Conservation (phyloP, 257 asterid genomes). For the Solanum raphanifolium region DNA sequence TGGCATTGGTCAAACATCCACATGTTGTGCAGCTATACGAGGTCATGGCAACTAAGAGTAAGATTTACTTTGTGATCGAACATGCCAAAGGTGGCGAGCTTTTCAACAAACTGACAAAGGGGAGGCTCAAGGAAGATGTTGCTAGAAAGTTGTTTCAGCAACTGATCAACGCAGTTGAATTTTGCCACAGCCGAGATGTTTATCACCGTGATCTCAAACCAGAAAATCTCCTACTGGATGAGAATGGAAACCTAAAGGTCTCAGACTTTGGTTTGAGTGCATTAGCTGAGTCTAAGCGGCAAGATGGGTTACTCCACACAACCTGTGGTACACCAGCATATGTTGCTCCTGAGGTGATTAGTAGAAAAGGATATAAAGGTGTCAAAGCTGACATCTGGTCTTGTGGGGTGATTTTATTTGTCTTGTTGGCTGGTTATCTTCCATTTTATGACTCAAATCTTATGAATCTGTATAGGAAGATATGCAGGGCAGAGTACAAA, state of each 20-base stretch:
- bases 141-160: slow-evolving; percentile 68
- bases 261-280: slow-evolving; percentile 83
- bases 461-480: slow-evolving; percentile 59
- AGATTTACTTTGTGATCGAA: slow-evolving; percentile 64
- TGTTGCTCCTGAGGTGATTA: slow-evolving; percentile 70
- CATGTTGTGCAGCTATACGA: slow-evolving; percentile 51
- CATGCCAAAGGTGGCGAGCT: slow-evolving; percentile 84
- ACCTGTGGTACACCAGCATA: slow-evolving; percentile 84
- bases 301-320: slow-evolving; percentile 75
- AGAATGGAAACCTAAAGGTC: slow-evolving; percentile 52
- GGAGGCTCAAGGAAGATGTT: slow-evolving; percentile 48
- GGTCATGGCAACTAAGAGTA: slow-evolving; percentile 74
- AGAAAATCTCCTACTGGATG: slow-evolving; percentile 64
- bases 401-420: slow-evolving; percentile 67
- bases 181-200: slow-evolving; percentile 62
- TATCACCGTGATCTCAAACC: slow-evolving; percentile 81
- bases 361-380: slow-evolving; percentile 60
- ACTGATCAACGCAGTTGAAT: slow-evolving; percentile 42
- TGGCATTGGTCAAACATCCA: slow-evolving; percentile 57
- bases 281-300: slow-evolving; percentile 31
- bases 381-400: slow-evolving; percentile 76
- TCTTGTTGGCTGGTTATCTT: slow-evolving; percentile 57
- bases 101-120: slow-evolving; percentile 52
- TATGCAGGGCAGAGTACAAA: slow-evolving; percentile 36
- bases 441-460: slow-evolving; percentile 58